phyloP scores from a whole-genome alignment of 2,329 filamentous ascomycete genomes.

The Trichoderma brevicompactum region DNA sequence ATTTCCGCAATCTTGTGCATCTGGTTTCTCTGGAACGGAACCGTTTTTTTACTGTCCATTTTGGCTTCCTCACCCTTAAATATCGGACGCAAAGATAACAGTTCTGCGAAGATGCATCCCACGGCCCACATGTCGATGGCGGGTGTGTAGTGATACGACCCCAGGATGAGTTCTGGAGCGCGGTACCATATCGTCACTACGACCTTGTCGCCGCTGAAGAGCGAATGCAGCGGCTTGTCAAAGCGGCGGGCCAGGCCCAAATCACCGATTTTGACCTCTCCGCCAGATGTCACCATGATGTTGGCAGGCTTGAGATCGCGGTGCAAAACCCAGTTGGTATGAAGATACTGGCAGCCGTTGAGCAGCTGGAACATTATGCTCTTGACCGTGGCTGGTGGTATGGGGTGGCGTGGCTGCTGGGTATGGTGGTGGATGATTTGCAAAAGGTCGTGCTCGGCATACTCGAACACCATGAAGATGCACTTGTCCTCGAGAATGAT shows the following conservation, averaged over 20 bases:
- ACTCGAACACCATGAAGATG: slow-evolving; percentile 99
- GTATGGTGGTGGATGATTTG: slow-evolving; percentile 99
- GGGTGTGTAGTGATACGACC: slow-evolving; percentile 93
- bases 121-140: slow-evolving; percentile 98
- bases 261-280: slow-evolving; percentile 94
- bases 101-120: slow-evolving; percentile 95
- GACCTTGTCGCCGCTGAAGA: slow-evolving; percentile 95
- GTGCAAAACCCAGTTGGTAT: slow-evolving; percentile 96
- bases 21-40: slow-evolving; percentile 96
- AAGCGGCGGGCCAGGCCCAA: slow-evolving; percentile 90
- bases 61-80: slow-evolving; percentile 99
- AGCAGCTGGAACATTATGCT: slow-evolving; percentile 95
- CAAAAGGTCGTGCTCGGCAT: slow-evolving; percentile 93
- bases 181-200: slow-evolving; percentile 99
- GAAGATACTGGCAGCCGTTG: slow-evolving; percentile 91
- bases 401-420: slow-evolving; percentile 82
- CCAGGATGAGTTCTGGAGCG: slow-evolving; percentile 89
- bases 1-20: slow-evolving; percentile 99
- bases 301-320: slow-evolving; percentile 97
- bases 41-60: slow-evolving; percentile 97
- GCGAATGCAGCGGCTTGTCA: slow-evolving; percentile 87
- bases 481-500: slow-evolving; percentile 98
- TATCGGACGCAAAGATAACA: slow-evolving; percentile 86
- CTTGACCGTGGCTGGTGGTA: slow-evolving; percentile 85
- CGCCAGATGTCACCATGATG: slow-evolving; percentile 93